Conservation (phyloP, 192 early-diverging fungal genomes). For the Entomortierella parvispora region DNA sequence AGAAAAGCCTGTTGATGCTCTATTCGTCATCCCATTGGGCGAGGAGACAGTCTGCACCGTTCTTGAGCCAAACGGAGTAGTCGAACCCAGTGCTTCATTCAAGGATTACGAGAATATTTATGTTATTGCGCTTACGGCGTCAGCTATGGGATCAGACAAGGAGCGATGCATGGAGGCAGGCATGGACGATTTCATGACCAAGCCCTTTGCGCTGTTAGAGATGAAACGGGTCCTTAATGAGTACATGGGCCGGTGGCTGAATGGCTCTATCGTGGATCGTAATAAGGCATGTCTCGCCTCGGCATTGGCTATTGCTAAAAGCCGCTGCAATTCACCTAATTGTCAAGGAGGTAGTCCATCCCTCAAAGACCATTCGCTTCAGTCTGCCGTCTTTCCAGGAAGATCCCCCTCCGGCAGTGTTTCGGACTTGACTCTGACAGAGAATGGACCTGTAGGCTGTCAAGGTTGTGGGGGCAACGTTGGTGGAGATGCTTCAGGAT, state of each 20-base stretch:
- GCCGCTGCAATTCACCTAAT: slow-evolving; percentile 22
- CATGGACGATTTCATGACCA: slow-evolving; percentile 66
- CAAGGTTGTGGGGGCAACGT: slow-evolving; percentile 2
- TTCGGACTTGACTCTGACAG: slow-evolving; percentile 13
- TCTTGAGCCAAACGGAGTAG: not conserved
- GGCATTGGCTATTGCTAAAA: slow-evolving; percentile 18
- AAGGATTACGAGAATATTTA: slow-evolving; percentile 55
- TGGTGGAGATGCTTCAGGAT: not conserved
- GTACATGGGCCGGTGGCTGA: slow-evolving; percentile 9
- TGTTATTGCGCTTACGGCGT: slow-evolving; percentile 66
- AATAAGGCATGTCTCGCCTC: slow-evolving; percentile 33
- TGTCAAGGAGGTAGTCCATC: not conserved
- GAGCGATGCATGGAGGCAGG: slow-evolving; percentile 65
- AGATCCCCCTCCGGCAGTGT: slow-evolving; percentile 17
- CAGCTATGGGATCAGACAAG: slow-evolving; percentile 59
- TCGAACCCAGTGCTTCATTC: no score
- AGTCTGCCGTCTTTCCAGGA: slow-evolving; percentile 15
- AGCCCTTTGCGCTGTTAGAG: slow-evolving; percentile 61
- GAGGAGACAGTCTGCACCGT: no score
- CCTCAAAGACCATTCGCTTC: not conserved
- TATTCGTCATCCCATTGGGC: not conserved
- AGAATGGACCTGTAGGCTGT: slow-evolving; percentile 6
- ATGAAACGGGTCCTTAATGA: slow-evolving; percentile 54
- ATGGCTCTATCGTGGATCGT: slow-evolving; percentile 16
- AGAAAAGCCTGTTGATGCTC: not conserved